Evolutionary conservation across 2,329 filamentous ascomycete genomes (phyloP).

Genomic region (Pleochaeta shiraiana): DNA sequence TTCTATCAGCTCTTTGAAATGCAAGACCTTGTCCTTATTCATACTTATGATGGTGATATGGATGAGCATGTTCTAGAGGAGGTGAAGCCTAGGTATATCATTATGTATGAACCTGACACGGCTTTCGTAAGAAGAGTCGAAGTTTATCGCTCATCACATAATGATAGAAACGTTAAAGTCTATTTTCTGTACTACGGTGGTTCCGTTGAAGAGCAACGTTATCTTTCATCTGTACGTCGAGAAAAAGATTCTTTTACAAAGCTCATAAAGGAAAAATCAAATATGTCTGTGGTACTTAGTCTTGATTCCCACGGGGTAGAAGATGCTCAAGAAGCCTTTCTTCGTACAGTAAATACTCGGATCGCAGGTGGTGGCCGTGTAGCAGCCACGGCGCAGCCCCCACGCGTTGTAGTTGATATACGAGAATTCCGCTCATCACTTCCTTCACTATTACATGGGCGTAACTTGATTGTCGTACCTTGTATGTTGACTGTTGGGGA

Average conservation of each 20-base stretch:
- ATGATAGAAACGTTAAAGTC: slow-evolving; percentile 67
- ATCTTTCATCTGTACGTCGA: slow-evolving; percentile 68
- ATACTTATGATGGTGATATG: slow-evolving; percentile 87
- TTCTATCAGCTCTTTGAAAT: slow-evolving; percentile 85
- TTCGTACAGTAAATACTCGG: slow-evolving; percentile 87
- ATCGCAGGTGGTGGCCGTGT: slow-evolving; percentile 85
- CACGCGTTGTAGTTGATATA: slow-evolving; percentile 83
- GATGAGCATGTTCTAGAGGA: slow-evolving; percentile 96
- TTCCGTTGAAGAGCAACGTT: slow-evolving; percentile 89
- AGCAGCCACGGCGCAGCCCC: slow-evolving; percentile 63
- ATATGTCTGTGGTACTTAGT: slow-evolving; percentile 76
- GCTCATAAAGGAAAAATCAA: slow-evolving; percentile 80
- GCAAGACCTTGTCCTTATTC: slow-evolving; percentile 69
- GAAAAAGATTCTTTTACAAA: slow-evolving; percentile 95
- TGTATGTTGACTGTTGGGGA: slow-evolving; percentile 95
- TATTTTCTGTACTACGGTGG: slow-evolving; percentile 96
- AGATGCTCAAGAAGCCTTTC: slow-evolving; percentile 76
- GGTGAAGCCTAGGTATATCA: slow-evolving; percentile 75
- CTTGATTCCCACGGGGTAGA: slow-evolving; percentile 44
- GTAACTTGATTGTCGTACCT: slow-evolving; percentile 70
- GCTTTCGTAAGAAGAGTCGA: slow-evolving; percentile 89
- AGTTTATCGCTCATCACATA: slow-evolving; percentile 88
- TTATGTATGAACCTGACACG: slow-evolving; percentile 96
- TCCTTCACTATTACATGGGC: slow-evolving; percentile 75
- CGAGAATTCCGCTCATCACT: slow-evolving; percentile 89